phyloP scores from a whole-genome alignment of 1,284 basidiomycete genomes.

The Moesziomyces sp. region DNA sequence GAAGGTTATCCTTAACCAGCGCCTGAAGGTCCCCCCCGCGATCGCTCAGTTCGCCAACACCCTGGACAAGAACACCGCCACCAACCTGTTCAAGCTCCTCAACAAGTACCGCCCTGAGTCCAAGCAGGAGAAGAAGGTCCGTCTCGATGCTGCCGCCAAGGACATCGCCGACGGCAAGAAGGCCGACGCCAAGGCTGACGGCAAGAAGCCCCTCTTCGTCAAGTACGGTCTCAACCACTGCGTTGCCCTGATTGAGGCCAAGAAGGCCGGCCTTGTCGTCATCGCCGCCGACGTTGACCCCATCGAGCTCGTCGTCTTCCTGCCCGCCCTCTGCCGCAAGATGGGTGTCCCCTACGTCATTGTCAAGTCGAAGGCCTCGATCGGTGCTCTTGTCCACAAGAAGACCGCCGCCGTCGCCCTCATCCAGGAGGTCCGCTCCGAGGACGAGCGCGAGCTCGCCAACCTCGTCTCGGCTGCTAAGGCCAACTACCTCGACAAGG shows the following conservation, averaged over 20 bases:
- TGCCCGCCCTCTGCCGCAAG: constrained; percentile 97
- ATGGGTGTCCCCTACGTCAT: constrained; percentile 99
- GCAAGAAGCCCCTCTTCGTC: constrained; percentile 89
- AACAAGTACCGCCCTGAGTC: constrained; percentile 95
- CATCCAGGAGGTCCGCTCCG: constrained; percentile 91
- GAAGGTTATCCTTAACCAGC: constrained; percentile 98
- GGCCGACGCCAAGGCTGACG: constrained; percentile 66
- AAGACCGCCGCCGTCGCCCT: constrained; percentile 93
- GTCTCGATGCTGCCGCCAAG: constrained; percentile 81
- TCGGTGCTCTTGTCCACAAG: constrained; percentile 96
- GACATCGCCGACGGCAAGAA: constrained; percentile 76
- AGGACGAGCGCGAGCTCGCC: constrained; percentile 92
- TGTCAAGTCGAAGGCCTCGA: constrained; percentile 94
- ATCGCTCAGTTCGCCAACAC: constrained; percentile 98
- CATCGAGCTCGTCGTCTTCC: constrained; percentile 92
- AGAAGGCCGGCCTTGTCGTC: constrained; percentile 96
- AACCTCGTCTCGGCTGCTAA: constrained; percentile 93
- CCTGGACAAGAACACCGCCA: constrained; percentile 99
- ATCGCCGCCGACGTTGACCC: constrained; percentile 99
- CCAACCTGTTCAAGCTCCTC: constrained; percentile 95
- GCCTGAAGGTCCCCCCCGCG: constrained; percentile 97
- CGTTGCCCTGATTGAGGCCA: constrained; percentile 88
- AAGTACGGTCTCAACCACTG: constrained; percentile 98
- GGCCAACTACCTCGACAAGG: constrained; percentile 95
- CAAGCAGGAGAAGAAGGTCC: constrained; percentile 97